A percentile compares a stretch with the other conserved stretches of the same genome.
Conservation (phyloP, 805 yeast genomes). For the Saturnispora galanensis region DNA sequence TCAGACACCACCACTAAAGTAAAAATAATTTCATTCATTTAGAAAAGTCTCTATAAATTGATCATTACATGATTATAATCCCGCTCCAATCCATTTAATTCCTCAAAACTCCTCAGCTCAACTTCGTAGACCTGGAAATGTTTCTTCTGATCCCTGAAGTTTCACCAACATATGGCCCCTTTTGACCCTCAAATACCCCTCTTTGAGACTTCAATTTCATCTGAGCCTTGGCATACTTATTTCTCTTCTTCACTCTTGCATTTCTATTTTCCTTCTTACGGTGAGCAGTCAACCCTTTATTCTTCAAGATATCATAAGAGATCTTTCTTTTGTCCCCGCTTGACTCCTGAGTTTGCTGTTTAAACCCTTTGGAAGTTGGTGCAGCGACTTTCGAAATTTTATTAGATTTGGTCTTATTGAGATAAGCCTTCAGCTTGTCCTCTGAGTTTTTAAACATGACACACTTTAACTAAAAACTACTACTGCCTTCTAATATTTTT, state of each 20-base stretch:
- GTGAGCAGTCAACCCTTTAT: constrained; percentile 90
- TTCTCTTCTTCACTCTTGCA: constrained; percentile 96
- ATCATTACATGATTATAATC: background rate
- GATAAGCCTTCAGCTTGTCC: constrained; percentile 3
- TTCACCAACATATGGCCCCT: constrained; percentile 86
- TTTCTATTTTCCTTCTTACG: constrained; percentile 91
- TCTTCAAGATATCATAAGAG: constrained; percentile 89
- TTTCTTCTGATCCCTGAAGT: constrained; percentile 96
- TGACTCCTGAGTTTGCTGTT: constrained; percentile 35
- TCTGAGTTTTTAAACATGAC: constrained; percentile 7
- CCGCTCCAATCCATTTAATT: background rate
- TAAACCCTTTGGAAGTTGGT: constrained; percentile 33
- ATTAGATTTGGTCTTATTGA: background rate
- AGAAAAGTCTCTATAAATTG: background rate
- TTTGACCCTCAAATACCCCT: constrained; percentile 70
- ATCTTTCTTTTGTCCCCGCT: constrained; percentile 83
- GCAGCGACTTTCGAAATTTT: constrained; percentile 6
- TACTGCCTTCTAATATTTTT: background rate
- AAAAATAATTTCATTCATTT: background rate
- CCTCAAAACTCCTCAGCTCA: constrained; percentile 24
- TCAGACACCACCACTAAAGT: too few relatives aligned
- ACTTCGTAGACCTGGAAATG: constrained; percentile 76
- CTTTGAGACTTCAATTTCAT: constrained; percentile 87
- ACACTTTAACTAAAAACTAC: too few relatives aligned
- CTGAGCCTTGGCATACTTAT: constrained; percentile 88